Conservation (phyloP, 2,329 filamentous ascomycete species). For the Clarireedia sp. region DNA sequence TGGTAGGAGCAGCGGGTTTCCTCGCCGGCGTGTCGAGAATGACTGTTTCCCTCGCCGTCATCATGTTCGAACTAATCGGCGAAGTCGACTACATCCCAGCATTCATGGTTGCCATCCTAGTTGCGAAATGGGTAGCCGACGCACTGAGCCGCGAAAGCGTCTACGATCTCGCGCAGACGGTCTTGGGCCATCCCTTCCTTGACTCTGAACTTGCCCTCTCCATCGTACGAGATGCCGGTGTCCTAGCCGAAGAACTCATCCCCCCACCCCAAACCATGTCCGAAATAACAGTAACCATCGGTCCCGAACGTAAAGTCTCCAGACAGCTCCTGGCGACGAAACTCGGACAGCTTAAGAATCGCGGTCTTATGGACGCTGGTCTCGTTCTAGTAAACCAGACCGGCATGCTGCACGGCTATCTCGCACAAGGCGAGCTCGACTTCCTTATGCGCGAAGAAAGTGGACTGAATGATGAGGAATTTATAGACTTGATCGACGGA, state of each 20-base stretch:
- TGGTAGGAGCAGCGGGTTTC: conserved; percentile 52
- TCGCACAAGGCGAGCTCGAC: conserved; percentile 45
- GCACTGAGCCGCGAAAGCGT: conserved; percentile 44
- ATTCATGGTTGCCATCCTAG: conserved; percentile 51
- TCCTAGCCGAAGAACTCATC: conserved; percentile 39
- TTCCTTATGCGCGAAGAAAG: conserved; percentile 34
- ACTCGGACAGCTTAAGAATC: conserved; percentile 36
- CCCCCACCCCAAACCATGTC: conserved; percentile 47
- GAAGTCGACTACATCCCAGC: conserved; percentile 50
- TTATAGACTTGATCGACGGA: conserved; percentile 29
- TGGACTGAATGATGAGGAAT: conserved; percentile 19
- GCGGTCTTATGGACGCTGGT: conserved; percentile 49
- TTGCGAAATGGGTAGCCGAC: conserved; percentile 52
- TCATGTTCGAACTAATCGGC: conserved; percentile 55
- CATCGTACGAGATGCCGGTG: conserved; percentile 33
- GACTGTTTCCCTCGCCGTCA: conserved; percentile 50
- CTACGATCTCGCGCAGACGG: conserved; percentile 51
- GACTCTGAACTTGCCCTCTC: conserved; percentile 42
- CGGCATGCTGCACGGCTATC: conserved; percentile 45
- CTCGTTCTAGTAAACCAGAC: conserved; percentile 44
- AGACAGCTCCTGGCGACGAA: conserved; percentile 37
- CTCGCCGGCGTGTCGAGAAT: conserved; percentile 50
- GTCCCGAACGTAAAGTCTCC: conserved; percentile 35
- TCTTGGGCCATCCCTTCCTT: conserved; percentile 51
- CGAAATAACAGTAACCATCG: conserved; percentile 45